A percentile compares a stretch with the other conserved stretches of the same genome.
Evolutionary conservation across 73 alveolate genomes (phyloP).

Genomic region (Paramecium octaurelia): DNA sequence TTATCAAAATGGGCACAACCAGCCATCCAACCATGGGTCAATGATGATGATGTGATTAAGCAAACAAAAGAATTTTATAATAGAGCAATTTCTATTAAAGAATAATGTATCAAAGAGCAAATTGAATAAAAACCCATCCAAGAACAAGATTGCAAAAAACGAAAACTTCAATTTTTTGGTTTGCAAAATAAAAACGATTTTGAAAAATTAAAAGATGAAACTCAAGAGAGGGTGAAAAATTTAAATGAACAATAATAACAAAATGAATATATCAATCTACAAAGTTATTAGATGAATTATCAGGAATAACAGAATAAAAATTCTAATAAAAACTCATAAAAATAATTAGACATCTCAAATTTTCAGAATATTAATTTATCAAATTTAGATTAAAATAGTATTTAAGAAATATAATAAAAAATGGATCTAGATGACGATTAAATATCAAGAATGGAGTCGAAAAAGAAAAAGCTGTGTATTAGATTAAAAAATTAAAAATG

Average conservation of each 20-base stretch:
- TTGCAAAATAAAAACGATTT: not conserved
- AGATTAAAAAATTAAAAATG: not conserved
- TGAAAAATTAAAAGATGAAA: not conserved
- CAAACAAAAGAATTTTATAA: not conserved
- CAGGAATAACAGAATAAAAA: not conserved
- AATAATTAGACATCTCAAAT: not conserved
- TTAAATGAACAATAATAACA: not conserved
- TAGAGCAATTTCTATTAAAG: not conserved
- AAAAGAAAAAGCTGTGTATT: not conserved
- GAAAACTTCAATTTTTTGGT: not conserved
- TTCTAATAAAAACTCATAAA: not conserved
- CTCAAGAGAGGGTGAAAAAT: not conserved
- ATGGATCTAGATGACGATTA: not conserved
- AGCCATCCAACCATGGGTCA: not conserved
- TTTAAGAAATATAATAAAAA: not conserved
- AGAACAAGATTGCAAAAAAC: not conserved
- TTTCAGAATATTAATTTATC: not conserved
- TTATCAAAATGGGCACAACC: conserved; percentile 24
- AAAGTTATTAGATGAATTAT: not conserved
- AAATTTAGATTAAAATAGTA: not conserved
- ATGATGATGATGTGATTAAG: not conserved
- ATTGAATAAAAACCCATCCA: not conserved
- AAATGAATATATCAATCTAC: not conserved
- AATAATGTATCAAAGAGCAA: not conserved
- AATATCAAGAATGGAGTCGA: not conserved